Evolutionary conservation across 225 moss, liverwort and hornwort species (phyloP), one percentile per base, ranked within the genome.

Genomic region (Thuidium tamariscinum): DNA sequence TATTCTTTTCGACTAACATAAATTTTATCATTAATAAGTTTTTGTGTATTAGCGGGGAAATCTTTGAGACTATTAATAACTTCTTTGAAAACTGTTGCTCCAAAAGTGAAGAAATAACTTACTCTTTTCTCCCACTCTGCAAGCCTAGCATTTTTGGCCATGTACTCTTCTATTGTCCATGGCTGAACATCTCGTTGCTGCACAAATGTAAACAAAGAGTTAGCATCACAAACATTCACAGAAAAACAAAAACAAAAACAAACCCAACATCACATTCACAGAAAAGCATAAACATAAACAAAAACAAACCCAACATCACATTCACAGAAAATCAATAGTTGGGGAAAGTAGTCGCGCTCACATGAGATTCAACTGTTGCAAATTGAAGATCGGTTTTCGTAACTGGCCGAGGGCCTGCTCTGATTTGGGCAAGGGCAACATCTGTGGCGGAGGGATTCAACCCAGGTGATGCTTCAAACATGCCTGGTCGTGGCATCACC

Each of bases 101-200:
- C 11, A 18, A 44, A 68, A 36, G 37, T 46, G 54, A 54, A 76
- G 36, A 55, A 76, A 69, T 16, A 16, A 85, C 89, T 78, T 85
- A 93, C 93, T 85, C 90, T 88, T 5, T 20, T 48, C 52, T 91
- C 77, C 93, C 93, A 91, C 52, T 90, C 87, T 16, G 3, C 12
- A 42, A 59, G 83, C 81, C 90, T 88, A 6, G 77, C 85, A 56
- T 93, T 91, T 30, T 61, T 88, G 15, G 87, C 88, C 93, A 93
- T 90, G 83, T 93, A 90, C 88, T 93, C 93, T 89, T 93, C 93
- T 91, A 90, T 93, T 41, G 93, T 93, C 93, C 93, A 93, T 19
- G 91, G 88, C 39, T 27, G 80, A 26, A 93, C 93, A 78, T 93
- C 93, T 60, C 91, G 91, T 93, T 93, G 93, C 93, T 93, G 75